Base-by-base conservation (phyloP, 495 filamentous ascomycete genomes). In the Durotheca rogersii region DNA sequence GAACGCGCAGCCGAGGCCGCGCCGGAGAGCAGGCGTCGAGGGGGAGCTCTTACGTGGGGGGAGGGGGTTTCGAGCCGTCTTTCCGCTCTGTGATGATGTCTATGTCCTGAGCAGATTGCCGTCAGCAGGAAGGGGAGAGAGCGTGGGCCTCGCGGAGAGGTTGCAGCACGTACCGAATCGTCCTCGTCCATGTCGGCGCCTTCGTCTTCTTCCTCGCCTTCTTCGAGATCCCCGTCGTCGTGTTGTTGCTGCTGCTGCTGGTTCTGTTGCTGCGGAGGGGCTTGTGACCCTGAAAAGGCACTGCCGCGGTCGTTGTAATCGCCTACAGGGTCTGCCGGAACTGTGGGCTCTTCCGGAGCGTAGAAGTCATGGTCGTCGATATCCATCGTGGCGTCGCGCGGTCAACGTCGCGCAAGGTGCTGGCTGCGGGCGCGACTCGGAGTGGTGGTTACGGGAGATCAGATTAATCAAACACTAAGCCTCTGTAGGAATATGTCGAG, bases 1-100 rank as follows among this genome's bases (percentile, higher is more conserved):
- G 23, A 27, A 9, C 23, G 9, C 23, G 23, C 4, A 9, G 23
- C 9, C 23, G 38, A 44, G 27, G 16, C 16, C 15, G 36, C 46
- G 31, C n/a, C 14, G 15, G n/a, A 14, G n/a, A 17, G 38, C 5
- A 23, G 25, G 9, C 44, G 16, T 7, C 1, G 16, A 16, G 15
- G 45, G 41, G 29, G 19, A 57, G 58, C 66, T 27, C 81, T 75
- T 64, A 81, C 79, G 80, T 73, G 61, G 81, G 75, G 34, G 88
- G 79, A 42, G 89, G 83, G 32, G 87, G 75, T 48, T 85, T 85
- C 7, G 81, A 71, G 50, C 85, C 85, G 41, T 90, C 89, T 68
- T 93, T 88, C 23, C 80, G 72, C 58, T 91, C 93, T 50, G 88
- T 90, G 57, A 96, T 94, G 60, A 98, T 94, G 60, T 97, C 90